A percentile compares a stretch with the other conserved stretches of the same genome.
Evolutionary conservation across 768 basidiomycete species (phyloP).

Genomic region (Steccherinum ochraceum): DNA sequence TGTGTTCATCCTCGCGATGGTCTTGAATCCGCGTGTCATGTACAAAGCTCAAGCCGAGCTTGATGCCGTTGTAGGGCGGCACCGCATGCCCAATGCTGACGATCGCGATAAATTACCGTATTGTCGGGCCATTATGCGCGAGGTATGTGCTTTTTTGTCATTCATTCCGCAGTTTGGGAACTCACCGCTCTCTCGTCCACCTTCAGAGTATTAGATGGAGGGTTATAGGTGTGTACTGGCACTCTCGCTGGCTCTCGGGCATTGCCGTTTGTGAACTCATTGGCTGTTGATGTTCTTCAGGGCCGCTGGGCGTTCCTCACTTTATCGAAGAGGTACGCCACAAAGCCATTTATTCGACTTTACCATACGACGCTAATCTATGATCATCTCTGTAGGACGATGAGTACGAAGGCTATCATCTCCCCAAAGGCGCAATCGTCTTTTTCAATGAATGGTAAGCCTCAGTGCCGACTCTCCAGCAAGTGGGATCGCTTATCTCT

Average conservation of each 20-base stretch:
- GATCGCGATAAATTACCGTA: constrained; percentile 16
- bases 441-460: constrained; percentile 15
- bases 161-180: not conserved
- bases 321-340: not conserved
- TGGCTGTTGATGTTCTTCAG: constrained; percentile 10
- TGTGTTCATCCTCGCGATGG: constrained; percentile 11
- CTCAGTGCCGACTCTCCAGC: not conserved
- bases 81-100: constrained; percentile 13
- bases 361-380: no score
- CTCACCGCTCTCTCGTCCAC: no score
- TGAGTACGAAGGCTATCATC: constrained; percentile 12
- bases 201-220: no score
- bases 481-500: no score
- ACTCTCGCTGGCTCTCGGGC: not conserved
- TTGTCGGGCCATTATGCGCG: constrained; percentile 13
- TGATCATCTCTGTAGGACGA: constrained; percentile 10
- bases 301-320: constrained; percentile 13
- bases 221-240: not conserved
- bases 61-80: constrained; percentile 13
- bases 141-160: constrained; percentile 6
- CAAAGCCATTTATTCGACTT: no score
- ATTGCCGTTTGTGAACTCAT: no score
- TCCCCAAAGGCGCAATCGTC: constrained; percentile 15
- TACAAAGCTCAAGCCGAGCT: constrained; percentile 15
- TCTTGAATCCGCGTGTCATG: constrained; percentile 12